A percentile compares a stretch with the other conserved stretches of the same genome.
Evolutionary conservation across 163 green algal genomes (phyloP).

Genomic region (Scenedesmus sp.): DNA sequence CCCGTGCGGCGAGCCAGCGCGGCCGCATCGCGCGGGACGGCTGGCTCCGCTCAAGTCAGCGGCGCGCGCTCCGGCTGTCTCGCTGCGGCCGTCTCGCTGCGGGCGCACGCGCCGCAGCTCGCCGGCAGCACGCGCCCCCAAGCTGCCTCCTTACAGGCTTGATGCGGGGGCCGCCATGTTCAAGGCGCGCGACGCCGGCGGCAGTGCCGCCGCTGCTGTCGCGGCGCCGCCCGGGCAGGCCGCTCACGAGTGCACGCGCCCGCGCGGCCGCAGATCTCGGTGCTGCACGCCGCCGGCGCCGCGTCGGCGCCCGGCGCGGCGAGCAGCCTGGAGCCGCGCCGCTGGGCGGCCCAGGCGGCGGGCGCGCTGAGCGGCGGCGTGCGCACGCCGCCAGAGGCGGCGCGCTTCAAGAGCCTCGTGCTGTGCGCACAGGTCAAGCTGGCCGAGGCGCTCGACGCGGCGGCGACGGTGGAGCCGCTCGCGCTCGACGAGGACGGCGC

Average conservation of each 20-base stretch:
- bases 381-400: slow-evolving; percentile 10
- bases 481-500: slow-evolving; percentile 42
- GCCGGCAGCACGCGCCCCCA: too few species aligned
- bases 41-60: too few species aligned
- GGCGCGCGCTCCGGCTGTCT: too few species aligned
- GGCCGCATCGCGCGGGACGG: too few species aligned
- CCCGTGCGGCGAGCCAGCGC: too few species aligned
- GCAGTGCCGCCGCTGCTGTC: neutral
- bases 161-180: neutral
- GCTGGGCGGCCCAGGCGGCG: slow-evolving; percentile 33
- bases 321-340: slow-evolving; percentile 15
- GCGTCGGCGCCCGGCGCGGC: too few species aligned
- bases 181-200: neutral
- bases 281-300: too few species aligned
- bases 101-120: too few species aligned
- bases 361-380: slow-evolving; percentile 2
- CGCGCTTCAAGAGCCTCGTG: slow-evolving; percentile 61
- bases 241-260: too few species aligned
- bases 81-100: too few species aligned
- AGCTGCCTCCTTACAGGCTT: too few species aligned
- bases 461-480: slow-evolving; percentile 41
- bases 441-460: slow-evolving; percentile 62
- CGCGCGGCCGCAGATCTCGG: too few species aligned
- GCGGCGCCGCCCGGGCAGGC: neutral
- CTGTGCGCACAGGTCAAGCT: slow-evolving; percentile 65